Conservation (phyloP, 345 rosid species). For the Abelmoschus esculentus region DNA sequence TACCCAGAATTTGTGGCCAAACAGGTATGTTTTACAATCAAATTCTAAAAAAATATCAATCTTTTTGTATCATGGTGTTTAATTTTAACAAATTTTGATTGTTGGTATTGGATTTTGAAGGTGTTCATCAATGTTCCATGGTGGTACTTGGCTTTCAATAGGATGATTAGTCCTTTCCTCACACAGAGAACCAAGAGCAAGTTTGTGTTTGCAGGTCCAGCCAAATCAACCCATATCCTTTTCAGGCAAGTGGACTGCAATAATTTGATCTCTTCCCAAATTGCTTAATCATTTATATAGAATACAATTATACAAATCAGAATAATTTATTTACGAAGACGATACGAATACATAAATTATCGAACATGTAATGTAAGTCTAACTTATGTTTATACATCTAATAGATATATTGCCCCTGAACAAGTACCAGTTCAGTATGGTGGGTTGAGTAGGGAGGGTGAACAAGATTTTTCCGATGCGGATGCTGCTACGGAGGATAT, state of each 20-base stretch:
- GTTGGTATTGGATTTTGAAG: conserved; percentile 25
- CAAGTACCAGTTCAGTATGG: conserved; percentile 61
- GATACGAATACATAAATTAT: too few species aligned
- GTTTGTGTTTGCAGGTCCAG: conserved; percentile 81
- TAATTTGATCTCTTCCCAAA: too few species aligned
- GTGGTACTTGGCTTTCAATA: conserved; percentile 89
- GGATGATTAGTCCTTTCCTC: conserved; percentile 68
- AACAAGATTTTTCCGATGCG: conserved; percentile 42
- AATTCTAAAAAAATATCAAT: neutral
- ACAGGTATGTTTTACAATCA: conserved; percentile 30
- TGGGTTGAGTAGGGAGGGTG: conserved; percentile 50
- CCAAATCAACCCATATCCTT: conserved; percentile 30
- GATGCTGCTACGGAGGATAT: conserved; percentile 47
- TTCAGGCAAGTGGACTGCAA: too few species aligned
- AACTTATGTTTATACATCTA: neutral
- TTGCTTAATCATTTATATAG: too few species aligned
- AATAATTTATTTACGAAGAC: too few species aligned
- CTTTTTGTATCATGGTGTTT: neutral
- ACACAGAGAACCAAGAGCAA: conserved; percentile 93
- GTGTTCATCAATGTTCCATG: conserved; percentile 91
- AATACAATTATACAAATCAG: too few species aligned
- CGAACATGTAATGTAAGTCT: too few species aligned
- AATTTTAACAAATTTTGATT: neutral
- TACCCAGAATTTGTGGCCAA: conserved; percentile 57
- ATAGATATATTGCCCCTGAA: conserved; percentile 60